Base-by-base conservation (phyloP, 2,329 filamentous ascomycete species). In the Coniosporium tulheliwenetii region DNA sequence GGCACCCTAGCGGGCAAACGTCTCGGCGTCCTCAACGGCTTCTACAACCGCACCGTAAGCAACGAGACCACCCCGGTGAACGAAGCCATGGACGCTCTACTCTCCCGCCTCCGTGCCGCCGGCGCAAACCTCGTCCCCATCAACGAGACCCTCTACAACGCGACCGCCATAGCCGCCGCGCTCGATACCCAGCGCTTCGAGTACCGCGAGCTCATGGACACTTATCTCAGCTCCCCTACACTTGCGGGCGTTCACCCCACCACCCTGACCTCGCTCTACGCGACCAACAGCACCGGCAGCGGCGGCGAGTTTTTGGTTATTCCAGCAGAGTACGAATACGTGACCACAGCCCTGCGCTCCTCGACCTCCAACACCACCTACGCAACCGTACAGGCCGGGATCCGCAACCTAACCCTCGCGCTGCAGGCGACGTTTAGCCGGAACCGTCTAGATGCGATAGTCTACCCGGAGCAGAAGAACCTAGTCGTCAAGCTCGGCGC, bases 381-480 rank as follows among this genome's bases (percentile, higher is more conserved):
- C 50, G 48, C 57, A 2, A 38, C 48, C n/a, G 59, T 64, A 9
- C 62, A 69, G 40, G 47, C 57, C 4, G 63, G 61, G 1, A 77
- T 81, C 43, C 56, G 59, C 5, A 61, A 69, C 39, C 63, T 81
- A 10, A 75, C 67, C 3, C 52, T 62, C 1, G 58, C 65, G 0
- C 56, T 80, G 2, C 56, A 62, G n/a, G 45, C 55, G 2, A 74
- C 71, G 0, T 76, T 80, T 44, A 51, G 57, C 0, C 42, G 50
- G 0, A 58, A 74, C 45, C 44, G 54, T 0, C 60, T 81, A 10
- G 70, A 77, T 50, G 75, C 70, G 0, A 48, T 80, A 31, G 67
- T 79, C 48, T 81, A 80, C 53, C 76, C 77, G 0, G 69, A 80
- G 51, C 77, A 81, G 49, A 69, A 69, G 50, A 77, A 77, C 41